A percentile compares a stretch with the other conserved stretches of the same genome.
phyloP scores from a whole-genome alignment of 345 rosid genomes.

The Rhodamnia argentea region DNA sequence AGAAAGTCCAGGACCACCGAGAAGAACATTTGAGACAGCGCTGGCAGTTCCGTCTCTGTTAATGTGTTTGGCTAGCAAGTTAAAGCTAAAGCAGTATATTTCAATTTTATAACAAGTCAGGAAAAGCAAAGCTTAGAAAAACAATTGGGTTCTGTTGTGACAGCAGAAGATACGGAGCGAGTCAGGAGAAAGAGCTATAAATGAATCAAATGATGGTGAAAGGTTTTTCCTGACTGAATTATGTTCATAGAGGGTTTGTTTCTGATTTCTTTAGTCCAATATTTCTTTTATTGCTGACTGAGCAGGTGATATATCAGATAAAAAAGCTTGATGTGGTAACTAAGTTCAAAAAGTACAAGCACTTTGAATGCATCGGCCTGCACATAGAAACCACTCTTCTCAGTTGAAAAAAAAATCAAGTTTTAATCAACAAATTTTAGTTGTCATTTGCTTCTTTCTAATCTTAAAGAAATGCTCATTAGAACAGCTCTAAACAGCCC shows the following conservation, averaged over 20 bases:
- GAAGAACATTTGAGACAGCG: not conserved
- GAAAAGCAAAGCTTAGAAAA: not conserved
- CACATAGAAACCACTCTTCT: not conserved
- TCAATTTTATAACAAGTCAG: not conserved
- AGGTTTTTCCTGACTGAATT: not conserved
- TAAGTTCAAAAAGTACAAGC: not conserved
- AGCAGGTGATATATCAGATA: not conserved
- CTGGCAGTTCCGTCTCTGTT: not conserved
- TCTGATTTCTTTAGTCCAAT: not conserved
- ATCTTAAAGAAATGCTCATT: not conserved
- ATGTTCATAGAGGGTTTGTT: not conserved
- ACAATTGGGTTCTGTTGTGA: not conserved
- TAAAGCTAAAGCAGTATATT: not conserved
- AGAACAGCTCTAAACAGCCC: not conserved
- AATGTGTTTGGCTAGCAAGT: not conserved
- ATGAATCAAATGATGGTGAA: not conserved
- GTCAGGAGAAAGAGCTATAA: not conserved
- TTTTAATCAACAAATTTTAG: not conserved
- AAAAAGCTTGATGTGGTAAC: not conserved
- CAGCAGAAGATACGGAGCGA: not conserved
- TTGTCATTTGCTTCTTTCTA: not conserved
- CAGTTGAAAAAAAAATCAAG: not conserved
- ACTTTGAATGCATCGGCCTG: not conserved
- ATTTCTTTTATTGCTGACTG: not conserved
- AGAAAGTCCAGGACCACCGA: not conserved